These are phyloP conservation scores for Conticribra guillardii DNA, from an alignment of 108 stramenopile species.

Conservation along the genomic window DNA sequence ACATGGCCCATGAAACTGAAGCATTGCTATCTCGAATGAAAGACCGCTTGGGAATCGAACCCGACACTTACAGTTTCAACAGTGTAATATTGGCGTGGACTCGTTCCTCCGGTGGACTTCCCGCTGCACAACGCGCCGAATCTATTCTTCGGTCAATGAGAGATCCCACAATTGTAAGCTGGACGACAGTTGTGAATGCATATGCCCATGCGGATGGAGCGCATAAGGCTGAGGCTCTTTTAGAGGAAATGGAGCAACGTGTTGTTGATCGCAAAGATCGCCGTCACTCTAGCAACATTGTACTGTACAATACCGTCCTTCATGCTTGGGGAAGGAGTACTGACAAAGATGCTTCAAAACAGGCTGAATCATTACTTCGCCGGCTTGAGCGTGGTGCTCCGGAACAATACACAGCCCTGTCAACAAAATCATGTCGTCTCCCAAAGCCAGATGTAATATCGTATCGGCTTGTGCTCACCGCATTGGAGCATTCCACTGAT, in stretches of 20 bases:
- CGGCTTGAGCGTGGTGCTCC: constrained; percentile 24
- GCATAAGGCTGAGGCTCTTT: constrained; percentile 33
- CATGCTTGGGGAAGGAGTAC: constrained; percentile 40
- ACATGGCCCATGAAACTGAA: constrained; percentile 24
- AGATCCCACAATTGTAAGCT: constrained; percentile 34
- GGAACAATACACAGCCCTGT: background rate
- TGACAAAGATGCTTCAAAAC: constrained; percentile 25
- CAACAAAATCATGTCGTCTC: constrained; percentile 1
- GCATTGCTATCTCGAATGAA: constrained; percentile 29
- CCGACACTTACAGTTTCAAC: constrained; percentile 41
- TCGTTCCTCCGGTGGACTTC: constrained; percentile 31
- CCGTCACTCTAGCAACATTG: constrained; percentile 2
- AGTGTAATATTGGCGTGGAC: constrained; percentile 45
- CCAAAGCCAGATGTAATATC: constrained; percentile 33
- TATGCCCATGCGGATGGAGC: constrained; percentile 49
- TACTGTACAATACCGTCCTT: constrained; percentile 45
- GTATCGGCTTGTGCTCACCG: constrained; percentile 35
- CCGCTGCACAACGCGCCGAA: constrained; percentile 33
- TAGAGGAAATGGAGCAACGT: constrained; percentile 34
- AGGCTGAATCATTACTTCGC: constrained; percentile 33
- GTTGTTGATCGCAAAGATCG: background rate
- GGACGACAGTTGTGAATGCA: constrained; percentile 59
- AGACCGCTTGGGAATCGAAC: constrained; percentile 10
- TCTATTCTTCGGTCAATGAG: constrained; percentile 37
- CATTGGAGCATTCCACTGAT: constrained; percentile 40